Base-by-base conservation (phyloP, 352 stramenopile species). In the Saprolegnia diclina region DNA sequence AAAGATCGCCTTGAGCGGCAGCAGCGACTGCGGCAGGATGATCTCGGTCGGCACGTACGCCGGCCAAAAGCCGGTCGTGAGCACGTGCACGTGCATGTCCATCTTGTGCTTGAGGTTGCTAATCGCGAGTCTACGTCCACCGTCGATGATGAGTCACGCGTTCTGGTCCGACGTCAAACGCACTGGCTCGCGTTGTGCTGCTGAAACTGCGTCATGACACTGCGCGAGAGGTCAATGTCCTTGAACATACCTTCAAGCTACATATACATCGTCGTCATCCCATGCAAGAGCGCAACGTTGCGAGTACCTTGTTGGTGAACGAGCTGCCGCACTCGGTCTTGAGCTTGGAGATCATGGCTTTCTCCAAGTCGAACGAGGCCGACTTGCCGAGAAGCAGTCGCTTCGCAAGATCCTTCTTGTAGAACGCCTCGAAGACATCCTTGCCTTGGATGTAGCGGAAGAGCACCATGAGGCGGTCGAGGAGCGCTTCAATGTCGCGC, bases 171-270 rank as follows among this genome's bases (percentile, higher is more conserved):
- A n/a, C n/a, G n/a, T n/a, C n/a, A 29, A 24, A 19, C 71, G 48
- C 75, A 91, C 83, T 79, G 78, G 80, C 85, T 94, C 0, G 82
- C 76, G 56, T 80, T 73, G 67, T 93, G 83, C 66, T 96, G 78
- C 35, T 90, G 73, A 74, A 97, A 98, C 64, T 95, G 83, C 1
- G 74, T 84, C 94, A 98, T 98, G 42, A 98, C 88, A 53, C 98
- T 97, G 56, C 91, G 78, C 21, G 89, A 98, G 35, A 98, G 86
- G 62, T 98, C 95, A 65, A 99, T 98, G 77, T 99, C 97, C 76
- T 98, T 98, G 76, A 99, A 99, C 97, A 99, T 99, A 13, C 97
- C 97, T 76, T 99, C 97, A 45, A 99, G 94, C 83, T 93, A 64
- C 18, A 53, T 65, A 55, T 61, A 24, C n/a, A 72, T 22, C 7